A percentile compares a stretch with the other conserved stretches of the same genome.
Evolutionary conservation across 495 filamentous ascomycete species (phyloP).

Genomic region (Rusavskia elegans): DNA sequence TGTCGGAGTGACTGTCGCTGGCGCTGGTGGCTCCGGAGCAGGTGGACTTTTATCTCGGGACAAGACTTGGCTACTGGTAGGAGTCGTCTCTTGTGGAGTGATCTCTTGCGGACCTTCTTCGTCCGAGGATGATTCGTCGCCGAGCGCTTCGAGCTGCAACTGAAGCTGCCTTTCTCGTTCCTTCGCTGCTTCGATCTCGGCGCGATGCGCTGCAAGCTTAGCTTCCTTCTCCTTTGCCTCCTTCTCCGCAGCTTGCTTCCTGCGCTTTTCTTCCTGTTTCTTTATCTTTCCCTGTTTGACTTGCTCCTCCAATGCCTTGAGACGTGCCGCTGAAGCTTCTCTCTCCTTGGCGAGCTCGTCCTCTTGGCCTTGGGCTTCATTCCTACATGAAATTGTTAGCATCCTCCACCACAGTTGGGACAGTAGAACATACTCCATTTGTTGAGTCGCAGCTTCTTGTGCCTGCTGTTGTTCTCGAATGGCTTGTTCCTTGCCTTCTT

Average conservation of each 20-base stretch:
- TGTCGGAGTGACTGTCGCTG: conserved; percentile 24
- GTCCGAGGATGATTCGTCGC: conserved; percentile 67
- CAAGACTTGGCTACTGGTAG: conserved; percentile 49
- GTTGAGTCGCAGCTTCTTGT: conserved; percentile 55
- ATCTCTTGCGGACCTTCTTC: conserved; percentile 72
- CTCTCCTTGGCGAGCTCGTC: conserved; percentile 65
- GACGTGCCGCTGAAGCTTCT: conserved; percentile 63
- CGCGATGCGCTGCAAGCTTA: conserved; percentile 67
- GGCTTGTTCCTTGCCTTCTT: conserved; percentile 39
- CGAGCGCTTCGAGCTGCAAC: conserved; percentile 68
- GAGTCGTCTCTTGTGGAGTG: conserved; percentile 70
- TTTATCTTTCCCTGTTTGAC: conserved; percentile 90
- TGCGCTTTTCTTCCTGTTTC: conserved; percentile 87
- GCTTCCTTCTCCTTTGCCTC: conserved; percentile 83
- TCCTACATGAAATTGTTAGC: conserved; percentile 30
- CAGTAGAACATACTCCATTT: conserved; percentile 57
- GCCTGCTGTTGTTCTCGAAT: conserved; percentile 59
- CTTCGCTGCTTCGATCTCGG: conserved; percentile 80
- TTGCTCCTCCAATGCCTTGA: conserved; percentile 82
- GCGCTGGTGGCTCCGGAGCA: conserved; percentile 27
- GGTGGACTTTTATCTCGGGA: conserved; percentile 29
- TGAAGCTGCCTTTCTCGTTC: conserved; percentile 80
- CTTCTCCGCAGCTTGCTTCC: conserved; percentile 72
- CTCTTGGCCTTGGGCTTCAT: conserved; percentile 60
- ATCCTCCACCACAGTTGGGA: background rate